These are phyloP conservation scores for Triticum aestivum DNA, from an alignment of 176 grass and related monocot species.

Conservation along the genomic window DNA sequence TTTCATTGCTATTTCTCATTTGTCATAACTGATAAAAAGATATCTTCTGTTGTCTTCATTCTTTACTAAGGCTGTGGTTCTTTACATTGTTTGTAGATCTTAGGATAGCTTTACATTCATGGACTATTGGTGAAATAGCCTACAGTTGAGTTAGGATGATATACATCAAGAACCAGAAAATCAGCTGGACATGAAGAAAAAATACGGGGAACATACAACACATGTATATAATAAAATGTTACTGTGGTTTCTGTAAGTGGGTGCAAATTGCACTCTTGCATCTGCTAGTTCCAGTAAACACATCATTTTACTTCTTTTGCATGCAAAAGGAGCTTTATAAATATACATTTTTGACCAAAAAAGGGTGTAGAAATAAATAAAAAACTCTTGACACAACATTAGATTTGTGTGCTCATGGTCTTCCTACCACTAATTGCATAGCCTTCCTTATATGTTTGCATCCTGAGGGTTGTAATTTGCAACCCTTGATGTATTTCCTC, in stretches of 20 bases:
- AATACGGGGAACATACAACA: neutral
- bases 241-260: neutral
- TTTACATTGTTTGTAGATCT: neutral
- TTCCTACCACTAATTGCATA: neutral
- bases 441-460: constrained; percentile 22
- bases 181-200: neutral
- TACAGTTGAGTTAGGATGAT: neutral
- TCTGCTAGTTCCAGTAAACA: neutral
- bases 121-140: neutral
- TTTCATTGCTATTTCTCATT: constrained; percentile 8
- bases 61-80: neutral
- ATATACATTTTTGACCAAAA: neutral
- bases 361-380: neutral
- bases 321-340: constrained; percentile 7
- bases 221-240: constrained; percentile 11
- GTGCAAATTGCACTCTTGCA: constrained; percentile 1
- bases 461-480: neutral
- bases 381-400: neutral
- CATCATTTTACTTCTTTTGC: neutral
- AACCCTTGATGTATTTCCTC: neutral
- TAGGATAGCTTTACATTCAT: constrained; percentile 22
- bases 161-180: neutral
- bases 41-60: neutral
- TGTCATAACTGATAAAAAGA: constrained; percentile 21
- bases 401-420: neutral